A percentile compares a stretch with the other conserved stretches of the same genome.
phyloP scores from a whole-genome alignment of 495 filamentous ascomycete species.

The Aspergillus bertholletiae region DNA sequence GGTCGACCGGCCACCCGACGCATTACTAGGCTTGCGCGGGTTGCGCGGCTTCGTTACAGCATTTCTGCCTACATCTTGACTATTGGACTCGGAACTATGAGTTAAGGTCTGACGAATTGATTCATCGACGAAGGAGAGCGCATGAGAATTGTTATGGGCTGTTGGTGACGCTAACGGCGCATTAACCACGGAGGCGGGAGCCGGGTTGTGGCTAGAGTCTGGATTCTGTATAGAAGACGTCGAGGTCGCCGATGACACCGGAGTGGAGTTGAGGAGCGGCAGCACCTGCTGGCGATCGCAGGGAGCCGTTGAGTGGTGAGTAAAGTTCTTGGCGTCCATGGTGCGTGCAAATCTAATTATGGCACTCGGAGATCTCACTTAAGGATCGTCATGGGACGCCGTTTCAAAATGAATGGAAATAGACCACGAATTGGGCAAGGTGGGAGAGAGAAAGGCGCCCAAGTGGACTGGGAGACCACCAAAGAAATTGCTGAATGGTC shows the following conservation, averaged over 20 bases:
- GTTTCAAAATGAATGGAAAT: conserved; percentile 7
- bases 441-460: conserved; percentile 7
- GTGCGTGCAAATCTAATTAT: conserved; percentile 16
- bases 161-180: background rate
- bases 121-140: background rate
- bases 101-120: background rate
- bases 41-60: conserved; percentile 35
- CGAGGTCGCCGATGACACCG: conserved; percentile 3
- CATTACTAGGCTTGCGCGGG: conserved; percentile 37
- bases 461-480: too few relatives aligned
- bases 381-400: conserved; percentile 21
- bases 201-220: background rate
- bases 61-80: conserved; percentile 22
- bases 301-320: conserved; percentile 13
- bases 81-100: conserved; percentile 3
- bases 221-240: conserved; percentile 8
- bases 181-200: background rate
- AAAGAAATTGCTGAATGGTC: conserved; percentile 24
- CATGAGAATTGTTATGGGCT: background rate
- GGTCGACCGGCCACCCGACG: conserved; percentile 32
- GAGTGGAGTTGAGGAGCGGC: conserved; percentile 22
- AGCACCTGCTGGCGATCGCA: conserved; percentile 27
- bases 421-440: conserved; percentile 1
- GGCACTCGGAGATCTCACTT: conserved; percentile 17
- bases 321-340: conserved; percentile 34